These are phyloP conservation scores for Curvularia lunata DNA, from an alignment of 2,329 filamentous ascomycete genomes.

Conservation along the genomic window DNA sequence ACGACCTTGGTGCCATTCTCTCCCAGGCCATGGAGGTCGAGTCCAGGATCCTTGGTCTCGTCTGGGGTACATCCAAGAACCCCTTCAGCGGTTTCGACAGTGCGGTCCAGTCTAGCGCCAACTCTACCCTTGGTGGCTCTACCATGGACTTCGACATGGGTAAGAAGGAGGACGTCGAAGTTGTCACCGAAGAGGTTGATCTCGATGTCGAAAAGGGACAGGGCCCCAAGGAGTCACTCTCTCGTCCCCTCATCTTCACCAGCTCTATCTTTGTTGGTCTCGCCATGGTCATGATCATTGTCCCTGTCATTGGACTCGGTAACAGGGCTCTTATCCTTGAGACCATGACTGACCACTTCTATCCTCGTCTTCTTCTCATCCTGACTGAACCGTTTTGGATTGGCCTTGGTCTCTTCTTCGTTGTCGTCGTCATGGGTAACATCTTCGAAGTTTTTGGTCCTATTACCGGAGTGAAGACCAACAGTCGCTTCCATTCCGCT, in stretches of 20 bases:
- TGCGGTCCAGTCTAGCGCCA: conserved; percentile 30
- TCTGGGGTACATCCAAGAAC: conserved; percentile 60
- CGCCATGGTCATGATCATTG: conserved; percentile 59
- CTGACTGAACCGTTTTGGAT: conserved; percentile 53
- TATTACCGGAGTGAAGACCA: conserved; percentile 72
- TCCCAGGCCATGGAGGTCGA: conserved; percentile 74
- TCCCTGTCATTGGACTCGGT: conserved; percentile 62
- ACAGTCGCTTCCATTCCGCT: conserved; percentile 81
- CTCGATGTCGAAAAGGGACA: conserved; percentile 40
- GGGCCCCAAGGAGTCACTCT: conserved; percentile 49
- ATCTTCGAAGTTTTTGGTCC: conserved; percentile 71
- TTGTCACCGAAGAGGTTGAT: conserved; percentile 29
- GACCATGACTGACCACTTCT: conserved; percentile 59
- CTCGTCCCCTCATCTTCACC: conserved; percentile 57
- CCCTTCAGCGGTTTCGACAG: conserved; percentile 54
- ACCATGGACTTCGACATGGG: conserved; percentile 19
- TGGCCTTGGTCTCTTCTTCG: conserved; percentile 59
- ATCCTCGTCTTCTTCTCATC: conserved; percentile 61
- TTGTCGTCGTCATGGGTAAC: conserved; percentile 20
- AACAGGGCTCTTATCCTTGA: conserved; percentile 62
- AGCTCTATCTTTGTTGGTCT: conserved; percentile 62
- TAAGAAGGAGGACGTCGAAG: conserved; percentile 18
- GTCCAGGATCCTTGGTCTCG: conserved; percentile 73
- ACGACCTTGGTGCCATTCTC: conserved; percentile 74
- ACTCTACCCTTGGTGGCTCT: conserved; percentile 39